phyloP scores from a whole-genome alignment of 495 filamentous ascomycete genomes.

The Talaromyces stipitatus region DNA sequence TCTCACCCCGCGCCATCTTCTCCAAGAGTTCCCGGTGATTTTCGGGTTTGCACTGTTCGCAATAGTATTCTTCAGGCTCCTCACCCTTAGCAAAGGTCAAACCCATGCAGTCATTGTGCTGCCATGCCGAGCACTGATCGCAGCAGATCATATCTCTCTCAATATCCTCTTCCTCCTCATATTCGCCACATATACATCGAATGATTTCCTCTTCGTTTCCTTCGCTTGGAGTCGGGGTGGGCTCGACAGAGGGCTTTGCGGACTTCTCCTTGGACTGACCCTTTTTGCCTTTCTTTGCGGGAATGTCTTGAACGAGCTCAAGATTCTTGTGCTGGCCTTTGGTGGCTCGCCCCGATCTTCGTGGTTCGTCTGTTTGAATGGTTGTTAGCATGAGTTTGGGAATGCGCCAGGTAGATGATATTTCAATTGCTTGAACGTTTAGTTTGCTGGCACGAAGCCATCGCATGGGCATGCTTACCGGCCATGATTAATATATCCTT shows the following conservation, averaged over 20 bases:
- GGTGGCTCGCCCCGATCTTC: constrained; percentile 88
- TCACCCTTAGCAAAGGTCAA: constrained; percentile 68
- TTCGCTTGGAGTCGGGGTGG: constrained; percentile 49
- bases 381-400: constrained; percentile 23
- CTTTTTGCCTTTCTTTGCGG: constrained; percentile 56
- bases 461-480: constrained; percentile 32
- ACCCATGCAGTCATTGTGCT: constrained; percentile 94
- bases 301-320: constrained; percentile 54
- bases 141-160: constrained; percentile 84
- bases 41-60: constrained; percentile 80
- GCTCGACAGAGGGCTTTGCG: constrained; percentile 38
- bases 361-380: constrained; percentile 61
- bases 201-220: constrained; percentile 70
- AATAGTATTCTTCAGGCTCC: constrained; percentile 74
- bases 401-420: not conserved
- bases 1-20: constrained; percentile 69
- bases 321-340: constrained; percentile 92
- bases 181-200: constrained; percentile 86
- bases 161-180: constrained; percentile 73
- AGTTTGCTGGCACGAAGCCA: not conserved
- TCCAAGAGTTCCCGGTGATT: constrained; percentile 69
- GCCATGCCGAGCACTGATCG: constrained; percentile 86
- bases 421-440: not conserved
- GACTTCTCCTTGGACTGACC: constrained; percentile 46
- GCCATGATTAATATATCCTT: constrained; percentile 27